These are phyloP conservation scores for Lentinula aciculospora DNA, from an alignment of 768 basidiomycete species.

Conservation along the genomic window DNA sequence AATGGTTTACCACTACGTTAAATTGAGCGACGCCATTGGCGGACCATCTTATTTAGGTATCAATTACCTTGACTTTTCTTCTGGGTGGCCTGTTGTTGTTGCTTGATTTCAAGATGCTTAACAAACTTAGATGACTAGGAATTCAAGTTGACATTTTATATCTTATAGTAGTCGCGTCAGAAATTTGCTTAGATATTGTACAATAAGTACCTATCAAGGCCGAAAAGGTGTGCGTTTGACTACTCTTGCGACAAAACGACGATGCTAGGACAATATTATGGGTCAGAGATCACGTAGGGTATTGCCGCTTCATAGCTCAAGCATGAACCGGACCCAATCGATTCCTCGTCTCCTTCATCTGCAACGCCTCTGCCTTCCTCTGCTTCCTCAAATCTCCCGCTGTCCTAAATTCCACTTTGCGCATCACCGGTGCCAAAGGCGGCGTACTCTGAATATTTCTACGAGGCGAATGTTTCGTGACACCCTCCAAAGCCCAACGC, in stretches of 20 bases:
- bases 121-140: background rate
- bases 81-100: slow-evolving; percentile 23
- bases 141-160: background rate
- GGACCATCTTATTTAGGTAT: slow-evolving; percentile 15
- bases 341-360: background rate
- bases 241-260: background rate
- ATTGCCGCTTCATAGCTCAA: background rate
- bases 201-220: background rate
- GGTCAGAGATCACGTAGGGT: no score
- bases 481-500: slow-evolving; percentile 50
- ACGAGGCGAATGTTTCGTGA: slow-evolving; percentile 21
- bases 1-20: slow-evolving; percentile 11
- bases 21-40: background rate
- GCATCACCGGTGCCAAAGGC: background rate
- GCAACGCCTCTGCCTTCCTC: background rate
- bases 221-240: background rate
- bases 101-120: background rate
- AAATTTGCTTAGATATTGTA: background rate
- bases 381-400: background rate
- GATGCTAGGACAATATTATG: no score
- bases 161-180: no score
- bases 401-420: background rate
- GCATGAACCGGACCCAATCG: background rate
- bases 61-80: slow-evolving; percentile 23
- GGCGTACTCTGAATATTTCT: background rate